These are phyloP conservation scores for Luffa acutangula DNA, from an alignment of 306 rosid species.

Conservation along the genomic window DNA sequence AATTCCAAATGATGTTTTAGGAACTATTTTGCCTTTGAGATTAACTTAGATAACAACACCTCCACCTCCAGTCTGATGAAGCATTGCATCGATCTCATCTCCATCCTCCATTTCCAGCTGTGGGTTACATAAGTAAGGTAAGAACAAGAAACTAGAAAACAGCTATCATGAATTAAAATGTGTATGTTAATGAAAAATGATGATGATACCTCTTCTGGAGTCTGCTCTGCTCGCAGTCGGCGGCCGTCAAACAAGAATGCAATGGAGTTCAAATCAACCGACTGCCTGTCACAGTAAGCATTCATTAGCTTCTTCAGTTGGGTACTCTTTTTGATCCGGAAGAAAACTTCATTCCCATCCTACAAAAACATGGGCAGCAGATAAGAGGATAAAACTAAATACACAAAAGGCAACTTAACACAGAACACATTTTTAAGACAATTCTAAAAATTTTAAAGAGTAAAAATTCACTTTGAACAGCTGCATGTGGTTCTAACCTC, in stretches of 20 bases:
- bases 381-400: not conserved
- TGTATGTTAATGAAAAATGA: not conserved
- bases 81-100: constrained; percentile 77
- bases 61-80: constrained; percentile 62
- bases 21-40: constrained; percentile 9
- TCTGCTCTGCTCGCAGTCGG: constrained; percentile 63
- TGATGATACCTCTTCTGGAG: constrained; percentile 57
- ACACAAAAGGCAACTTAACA: not conserved
- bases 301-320: constrained; percentile 67
- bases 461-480: not conserved
- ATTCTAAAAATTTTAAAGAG: not conserved
- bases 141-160: not conserved
- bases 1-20: constrained; percentile 9
- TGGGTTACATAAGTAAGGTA: not conserved
- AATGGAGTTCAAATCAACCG: constrained; percentile 54
- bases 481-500: not conserved
- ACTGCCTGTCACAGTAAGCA: constrained; percentile 67
- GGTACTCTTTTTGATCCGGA: constrained; percentile 71
- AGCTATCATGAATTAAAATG: not conserved
- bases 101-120: constrained; percentile 93
- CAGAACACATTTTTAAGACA: not conserved
- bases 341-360: constrained; percentile 83
- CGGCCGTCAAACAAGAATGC: constrained; percentile 78
- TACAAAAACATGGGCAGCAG: constrained; percentile 13
- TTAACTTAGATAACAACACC: constrained; percentile 25